Base-by-base conservation (phyloP, 768 basidiomycete genomes). In the Trametes cubensis region DNA sequence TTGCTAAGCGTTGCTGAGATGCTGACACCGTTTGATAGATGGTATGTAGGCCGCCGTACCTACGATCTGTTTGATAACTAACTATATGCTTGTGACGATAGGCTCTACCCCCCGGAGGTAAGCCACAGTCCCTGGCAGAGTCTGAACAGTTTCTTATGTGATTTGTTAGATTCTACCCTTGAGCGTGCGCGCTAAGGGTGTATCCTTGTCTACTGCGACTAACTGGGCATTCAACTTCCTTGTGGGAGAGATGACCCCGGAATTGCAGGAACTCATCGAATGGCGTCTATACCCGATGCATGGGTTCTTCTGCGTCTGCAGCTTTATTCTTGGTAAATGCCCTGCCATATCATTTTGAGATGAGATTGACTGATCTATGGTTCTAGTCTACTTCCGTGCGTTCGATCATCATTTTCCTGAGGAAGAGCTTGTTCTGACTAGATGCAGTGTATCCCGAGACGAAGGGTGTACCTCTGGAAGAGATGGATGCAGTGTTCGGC, bases 221-320 rank as follows among this genome's bases (percentile, higher is more conserved):
- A 91, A 90, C 67, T 89, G 82, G 78, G 78, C 64, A n/a, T 92
- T 92, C 80, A 95, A 95, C 74, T 96, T 89, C 75, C 74, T 94
- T 60, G 92, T 98, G 42, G 95, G 95, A 34, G 89, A 91, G 72
- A 80, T 85, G 28, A 98, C 95, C 0, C 95, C 95, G 1, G 83
- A 86, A 56, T 78, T 97, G 41, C 94, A 96, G 75, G 93, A 95
- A 61, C 74, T 83, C 21, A 96, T 98, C 67, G 83, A 82, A 44
- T 98, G 95, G 95, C 82, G 91, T 49, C 73, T 98, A 57, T 97
- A 98, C 76, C 92, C 93, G 0, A 95, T 98, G 94, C 94, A 96
- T 68, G 93, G 89, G 23, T 94, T 94, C 77, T 95, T 94, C 75
- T 94, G 94, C 72, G 84, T 84, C 10, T 88, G 90, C 69, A 92